These are phyloP conservation scores for Trichoderma oligosporum DNA, from an alignment of 2,329 filamentous ascomycete species.

Conservation along the genomic window DNA sequence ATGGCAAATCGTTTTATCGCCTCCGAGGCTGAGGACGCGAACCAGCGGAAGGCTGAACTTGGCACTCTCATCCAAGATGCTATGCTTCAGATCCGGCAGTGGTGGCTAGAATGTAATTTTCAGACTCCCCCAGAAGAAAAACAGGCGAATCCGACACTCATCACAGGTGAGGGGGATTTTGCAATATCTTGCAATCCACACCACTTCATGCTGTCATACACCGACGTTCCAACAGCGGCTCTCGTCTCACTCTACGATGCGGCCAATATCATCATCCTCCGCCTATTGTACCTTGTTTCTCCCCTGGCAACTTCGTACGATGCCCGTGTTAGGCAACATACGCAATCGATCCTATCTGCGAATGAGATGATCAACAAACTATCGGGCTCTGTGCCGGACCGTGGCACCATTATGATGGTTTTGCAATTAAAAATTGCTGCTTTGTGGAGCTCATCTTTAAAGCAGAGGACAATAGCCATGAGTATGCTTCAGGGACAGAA, in stretches of 20 bases:
- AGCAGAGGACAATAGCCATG: slow-evolving; percentile 17
- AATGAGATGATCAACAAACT: neutral
- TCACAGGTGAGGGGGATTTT: neutral
- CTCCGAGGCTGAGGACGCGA: neutral
- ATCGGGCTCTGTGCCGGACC: neutral
- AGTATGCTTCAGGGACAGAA: slow-evolving; percentile 17
- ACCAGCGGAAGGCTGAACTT: neutral
- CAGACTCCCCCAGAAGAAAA: neutral
- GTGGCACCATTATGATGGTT: slow-evolving; percentile 21
- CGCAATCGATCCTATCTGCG: slow-evolving; percentile 13
- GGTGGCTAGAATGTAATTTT: neutral
- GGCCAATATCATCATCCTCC: slow-evolving; percentile 10
- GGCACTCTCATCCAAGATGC: neutral
- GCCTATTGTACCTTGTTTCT: slow-evolving; percentile 2
- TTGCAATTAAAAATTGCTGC: slow-evolving; percentile 19
- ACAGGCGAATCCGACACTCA: neutral
- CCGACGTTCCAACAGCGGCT: slow-evolving; percentile 10
- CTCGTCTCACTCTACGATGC: slow-evolving; percentile 17
- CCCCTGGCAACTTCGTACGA: neutral
- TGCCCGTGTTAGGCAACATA: slow-evolving; percentile 4
- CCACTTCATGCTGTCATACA: neutral
- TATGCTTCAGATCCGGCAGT: neutral
- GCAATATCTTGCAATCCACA: neutral
- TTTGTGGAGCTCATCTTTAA: slow-evolving; percentile 21
- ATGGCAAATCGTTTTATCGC: slow-evolving; percentile 9